Conservation (phyloP, 495 filamentous ascomycete species). For the Immersiella caudata region DNA sequence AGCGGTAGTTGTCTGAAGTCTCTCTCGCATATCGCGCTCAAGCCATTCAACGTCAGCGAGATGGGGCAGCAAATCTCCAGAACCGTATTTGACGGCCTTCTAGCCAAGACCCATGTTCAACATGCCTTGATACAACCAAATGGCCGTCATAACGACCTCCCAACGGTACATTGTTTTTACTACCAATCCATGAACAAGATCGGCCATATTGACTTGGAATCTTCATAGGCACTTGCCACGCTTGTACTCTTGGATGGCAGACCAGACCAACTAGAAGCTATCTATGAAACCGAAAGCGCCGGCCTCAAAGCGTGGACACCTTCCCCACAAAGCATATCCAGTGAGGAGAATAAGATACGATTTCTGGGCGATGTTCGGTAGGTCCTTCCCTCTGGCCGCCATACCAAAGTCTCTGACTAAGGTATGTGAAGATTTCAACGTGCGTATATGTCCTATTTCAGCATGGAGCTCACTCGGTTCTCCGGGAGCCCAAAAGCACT, state of each 20-base stretch:
- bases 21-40: neutral
- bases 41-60: neutral
- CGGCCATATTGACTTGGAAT: constrained; percentile 7
- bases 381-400: neutral
- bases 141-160: constrained; percentile 30
- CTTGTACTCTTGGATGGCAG: constrained; percentile 27
- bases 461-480: constrained; percentile 33
- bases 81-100: constrained; percentile 31
- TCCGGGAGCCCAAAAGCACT: constrained; percentile 29
- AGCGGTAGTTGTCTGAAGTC: neutral
- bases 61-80: constrained; percentile 30
- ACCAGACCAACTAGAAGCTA: constrained; percentile 23
- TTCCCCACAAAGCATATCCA: constrained; percentile 31
- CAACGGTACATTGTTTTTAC: constrained; percentile 23
- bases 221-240: constrained; percentile 29
- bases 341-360: constrained; percentile 18
- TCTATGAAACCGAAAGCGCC: constrained; percentile 27
- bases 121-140: constrained; percentile 35
- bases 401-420: constrained; percentile 10
- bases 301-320: constrained; percentile 27
- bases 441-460: constrained; percentile 40
- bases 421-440: constrained; percentile 34
- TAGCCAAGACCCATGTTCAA: constrained; percentile 36
- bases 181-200: neutral
- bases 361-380: constrained; percentile 34